phyloP scores from a whole-genome alignment of 169 alveolate genomes.

The Cryptosporidium meleagridis region DNA sequence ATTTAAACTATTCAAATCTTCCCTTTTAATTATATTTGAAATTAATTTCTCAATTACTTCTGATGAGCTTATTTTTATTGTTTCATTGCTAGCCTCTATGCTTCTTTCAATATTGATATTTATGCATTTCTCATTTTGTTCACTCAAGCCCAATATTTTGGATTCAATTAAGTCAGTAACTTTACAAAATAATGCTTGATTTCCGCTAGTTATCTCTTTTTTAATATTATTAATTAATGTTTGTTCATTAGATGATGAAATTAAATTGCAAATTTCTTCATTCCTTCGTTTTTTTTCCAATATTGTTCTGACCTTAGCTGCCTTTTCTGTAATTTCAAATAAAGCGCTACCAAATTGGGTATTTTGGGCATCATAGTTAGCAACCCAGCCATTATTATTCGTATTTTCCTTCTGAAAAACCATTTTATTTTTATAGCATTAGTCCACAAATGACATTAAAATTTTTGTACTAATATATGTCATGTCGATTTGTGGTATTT shows the following conservation, averaged over 20 bases:
- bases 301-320: slow-evolving; percentile 50
- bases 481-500: slow-evolving; percentile 45
- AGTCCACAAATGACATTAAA: slow-evolving; percentile 66
- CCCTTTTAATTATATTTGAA: not conserved
- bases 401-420: slow-evolving; percentile 29
- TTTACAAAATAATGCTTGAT: not conserved
- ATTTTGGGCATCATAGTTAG: not conserved
- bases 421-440: not conserved
- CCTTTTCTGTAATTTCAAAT: slow-evolving; percentile 55
- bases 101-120: slow-evolving; percentile 12
- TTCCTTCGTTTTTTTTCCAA: slow-evolving; percentile 41
- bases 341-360: not conserved
- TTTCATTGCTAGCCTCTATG: not conserved
- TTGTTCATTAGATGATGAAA: slow-evolving; percentile 21
- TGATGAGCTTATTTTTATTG: not conserved
- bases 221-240: slow-evolving; percentile 22
- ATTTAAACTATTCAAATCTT: not conserved
- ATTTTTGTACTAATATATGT: not conserved
- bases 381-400: not conserved
- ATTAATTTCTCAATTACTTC: not conserved
- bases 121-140: slow-evolving; percentile 13
- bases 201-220: not conserved
- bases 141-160: slow-evolving; percentile 6
- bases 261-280: slow-evolving; percentile 2
- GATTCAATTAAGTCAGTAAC: not conserved